Base-by-base conservation (phyloP, 225 moss, liverwort and hornwort species). In the Bryoerythrophyllum caledonicum region DNA sequence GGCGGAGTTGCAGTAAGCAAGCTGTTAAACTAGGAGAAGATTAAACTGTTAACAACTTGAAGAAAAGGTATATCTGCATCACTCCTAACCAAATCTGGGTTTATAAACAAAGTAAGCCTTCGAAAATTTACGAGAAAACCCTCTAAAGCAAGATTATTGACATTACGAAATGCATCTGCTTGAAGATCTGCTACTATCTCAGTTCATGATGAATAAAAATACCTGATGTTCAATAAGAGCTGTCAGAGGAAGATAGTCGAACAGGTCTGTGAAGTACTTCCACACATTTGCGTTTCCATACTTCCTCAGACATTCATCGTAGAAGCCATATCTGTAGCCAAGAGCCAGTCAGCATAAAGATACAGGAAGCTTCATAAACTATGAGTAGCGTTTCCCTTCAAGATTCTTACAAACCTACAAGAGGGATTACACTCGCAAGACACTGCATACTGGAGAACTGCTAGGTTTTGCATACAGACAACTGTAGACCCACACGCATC, bases 251-350 rank as follows among this genome's bases (percentile, higher is more conserved):
- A 96, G 85, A 79, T 96, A 96, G 82, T 96, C 96, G 74, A 96
- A 96, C 65, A 96, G 87, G 82, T 96, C 96, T 52, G 96, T 96
- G 65, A 96, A 96, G 70, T 94, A 96, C 86, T 96, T 96, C 96
- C 96, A 96, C 66, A 96, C 96, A 71, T 96, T 96, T 48, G 96
- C 96, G 72, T 96, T 96, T 77, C 96, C 96, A 70, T 96, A 96
- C 78, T 96, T 96, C 86, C 96, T 92, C 92, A 96, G 83, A 88
- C 96, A 96, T 92, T 96, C 96, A 79, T 96, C 96, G 78, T 96
- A 96, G 68, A 96, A 96, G 48, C 96, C 96, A 83, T 96, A 96
- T 79, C 96, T 96, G 94, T 79, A 86, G 19, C 70, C 49, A 70
- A 77, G 63, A 23, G 10, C 58, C 28, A 77, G 55, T 81, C 71